Conservation (phyloP, 192 early-diverging fungal genomes). For the Podila epicladia region DNA sequence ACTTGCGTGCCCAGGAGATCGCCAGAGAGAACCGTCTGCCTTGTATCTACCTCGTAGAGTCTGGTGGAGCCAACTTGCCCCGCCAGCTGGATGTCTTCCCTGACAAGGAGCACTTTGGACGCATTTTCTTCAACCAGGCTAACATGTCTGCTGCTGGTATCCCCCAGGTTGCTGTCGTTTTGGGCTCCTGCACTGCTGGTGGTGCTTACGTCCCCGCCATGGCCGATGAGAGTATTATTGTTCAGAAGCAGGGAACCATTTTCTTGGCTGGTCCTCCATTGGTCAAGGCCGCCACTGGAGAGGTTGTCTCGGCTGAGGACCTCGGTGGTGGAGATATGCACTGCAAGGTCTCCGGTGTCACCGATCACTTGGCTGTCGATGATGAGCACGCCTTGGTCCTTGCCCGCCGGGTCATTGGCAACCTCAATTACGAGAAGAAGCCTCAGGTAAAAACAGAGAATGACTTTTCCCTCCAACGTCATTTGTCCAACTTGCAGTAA, state of each 20-base stretch:
- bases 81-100: conserved; percentile 97
- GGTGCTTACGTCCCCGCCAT: conserved; percentile 98
- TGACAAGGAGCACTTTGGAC: conserved; percentile 91
- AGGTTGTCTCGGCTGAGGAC: conserved; percentile 92
- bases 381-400: conserved; percentile 90
- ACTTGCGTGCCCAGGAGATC: conserved; percentile 96
- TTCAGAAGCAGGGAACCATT: conserved; percentile 94
- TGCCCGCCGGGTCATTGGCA: conserved; percentile 86
- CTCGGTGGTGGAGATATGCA: conserved; percentile 97
- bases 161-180: conserved; percentile 96
- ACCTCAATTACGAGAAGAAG: conserved; percentile 83
- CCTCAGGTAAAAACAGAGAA: conserved; percentile 52
- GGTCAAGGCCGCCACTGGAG: conserved; percentile 96
- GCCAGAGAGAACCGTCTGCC: conserved; percentile 93
- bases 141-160: conserved; percentile 82
- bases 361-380: conserved; percentile 88
- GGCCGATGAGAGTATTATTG: conserved; percentile 98
- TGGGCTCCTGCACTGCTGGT: conserved; percentile 97
- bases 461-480: conserved; percentile 5
- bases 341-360: conserved; percentile 92
- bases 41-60: conserved; percentile 94
- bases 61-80: conserved; percentile 95
- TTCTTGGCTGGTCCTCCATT: conserved; percentile 97
- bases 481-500: neutral
- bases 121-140: conserved; percentile 97